Base-by-base conservation (phyloP, 345 rosid genomes). In the Syzygium aqueum region DNA sequence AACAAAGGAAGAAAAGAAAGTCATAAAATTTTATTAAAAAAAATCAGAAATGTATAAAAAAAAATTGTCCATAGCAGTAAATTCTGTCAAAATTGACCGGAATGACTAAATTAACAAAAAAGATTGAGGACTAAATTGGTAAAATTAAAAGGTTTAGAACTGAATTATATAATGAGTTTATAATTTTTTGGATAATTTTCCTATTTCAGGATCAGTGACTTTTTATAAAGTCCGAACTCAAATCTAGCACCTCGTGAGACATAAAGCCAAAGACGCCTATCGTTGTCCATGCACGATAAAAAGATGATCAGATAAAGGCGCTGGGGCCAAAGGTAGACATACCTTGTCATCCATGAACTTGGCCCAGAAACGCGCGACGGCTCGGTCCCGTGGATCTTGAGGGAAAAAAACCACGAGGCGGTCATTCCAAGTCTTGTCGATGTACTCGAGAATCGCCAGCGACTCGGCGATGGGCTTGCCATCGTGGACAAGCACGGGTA, bases 281-380 rank as follows among this genome's bases (percentile, higher is more conserved):
- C 8, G 77, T 65, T 65, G 43, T 65, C 77, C 85, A 51, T 52
- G 30, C 85, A 84, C 52, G 13, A 23, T 53, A 10, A 84, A 25
- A 52, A 53, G 15, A n/a, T 82, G 46, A 57, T 86, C 19, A 33
- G 73, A 22, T 17, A 15, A 12, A 50, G 59, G 43, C 59, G 19
- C 4, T 37, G 37, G 85, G 23, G 56, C 16, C 85, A 25, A n/a
- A 51, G 11, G 56, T 51, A 15, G 57, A 84, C 4, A 30, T 89
- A 94, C 94, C 92, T 90, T 90, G 1, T 91, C 94, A 56, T 94
- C 94, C 37, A 91, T 78, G 91, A 90, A 92, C 89, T 89, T 91
- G 19, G 93, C 93, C 95, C 95, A 94, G 90, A 94, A 92, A 37
- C 93, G 94, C 3, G 91, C 94, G 77, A 63, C 53, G 85, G 95